phyloP scores from a whole-genome alignment of 805 yeast species.

The Ogataea thermomethanolica region DNA sequence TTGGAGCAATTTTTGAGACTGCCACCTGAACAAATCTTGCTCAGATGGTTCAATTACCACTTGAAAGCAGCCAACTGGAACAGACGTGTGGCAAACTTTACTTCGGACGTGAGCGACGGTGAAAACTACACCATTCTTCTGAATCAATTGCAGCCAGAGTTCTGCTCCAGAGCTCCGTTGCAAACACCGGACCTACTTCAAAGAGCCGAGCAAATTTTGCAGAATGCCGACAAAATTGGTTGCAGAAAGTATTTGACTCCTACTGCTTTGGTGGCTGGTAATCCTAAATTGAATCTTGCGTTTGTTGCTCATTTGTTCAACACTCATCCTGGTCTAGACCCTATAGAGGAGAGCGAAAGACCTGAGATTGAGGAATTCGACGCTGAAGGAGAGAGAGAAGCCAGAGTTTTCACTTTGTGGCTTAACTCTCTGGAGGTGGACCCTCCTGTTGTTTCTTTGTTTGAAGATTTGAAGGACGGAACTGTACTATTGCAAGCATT shows the following conservation, averaged over 20 bases:
- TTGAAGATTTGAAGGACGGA: slow-evolving; percentile 95
- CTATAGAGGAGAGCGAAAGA: slow-evolving; percentile 84
- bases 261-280: slow-evolving; percentile 88
- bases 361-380: slow-evolving; percentile 97
- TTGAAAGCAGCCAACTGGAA: slow-evolving; percentile 88
- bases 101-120: slow-evolving; percentile 88
- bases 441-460: slow-evolving; percentile 86
- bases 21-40: slow-evolving; percentile 94
- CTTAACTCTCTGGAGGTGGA: slow-evolving; percentile 93
- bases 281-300: slow-evolving; percentile 93
- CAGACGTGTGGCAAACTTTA: slow-evolving; percentile 82
- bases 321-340: slow-evolving; percentile 95
- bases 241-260: slow-evolving; percentile 96
- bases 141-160: slow-evolving; percentile 80
- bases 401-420: slow-evolving; percentile 97
- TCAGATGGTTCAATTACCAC: slow-evolving; percentile 97
- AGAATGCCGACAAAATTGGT: slow-evolving; percentile 84
- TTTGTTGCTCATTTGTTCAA: slow-evolving; percentile 97
- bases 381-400: slow-evolving; percentile 99
- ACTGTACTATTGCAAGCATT: slow-evolving; percentile 84
- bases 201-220: slow-evolving; percentile 84
- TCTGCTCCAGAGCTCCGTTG: slow-evolving; percentile 80
- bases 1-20: slow-evolving; percentile 92
- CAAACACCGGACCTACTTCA: slow-evolving; percentile 68
- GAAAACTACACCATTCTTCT: slow-evolving; percentile 89